Evolutionary conservation across 2,329 filamentous ascomycete species (phyloP).

Genomic region (Taxawa tesnikishii): DNA sequence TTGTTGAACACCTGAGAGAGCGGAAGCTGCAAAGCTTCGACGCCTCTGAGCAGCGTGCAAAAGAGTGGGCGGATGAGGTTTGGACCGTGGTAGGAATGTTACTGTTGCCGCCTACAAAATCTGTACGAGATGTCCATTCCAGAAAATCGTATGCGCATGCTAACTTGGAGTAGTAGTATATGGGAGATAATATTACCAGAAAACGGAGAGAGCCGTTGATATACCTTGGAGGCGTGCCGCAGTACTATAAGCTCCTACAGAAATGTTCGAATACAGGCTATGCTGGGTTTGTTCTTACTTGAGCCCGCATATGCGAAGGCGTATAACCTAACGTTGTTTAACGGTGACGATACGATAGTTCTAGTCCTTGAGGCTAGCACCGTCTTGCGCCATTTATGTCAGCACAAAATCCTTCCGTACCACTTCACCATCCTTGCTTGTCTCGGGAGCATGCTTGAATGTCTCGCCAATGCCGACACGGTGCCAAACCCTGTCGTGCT

Average conservation of each 20-base stretch:
- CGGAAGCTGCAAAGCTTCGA: constrained; percentile 26
- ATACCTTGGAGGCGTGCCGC: not conserved
- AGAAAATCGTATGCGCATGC: not conserved
- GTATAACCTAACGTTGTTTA: no score
- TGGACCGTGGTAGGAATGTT: not conserved
- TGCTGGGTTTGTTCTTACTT: not conserved
- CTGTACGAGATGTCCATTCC: not conserved
- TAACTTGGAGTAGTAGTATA: not conserved
- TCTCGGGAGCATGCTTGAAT: no score
- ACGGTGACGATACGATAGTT: no score
- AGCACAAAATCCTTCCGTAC: no score
- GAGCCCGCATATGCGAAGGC: no score
- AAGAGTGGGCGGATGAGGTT: constrained; percentile 21
- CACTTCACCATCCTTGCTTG: no score
- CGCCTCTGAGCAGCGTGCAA: constrained; percentile 26
- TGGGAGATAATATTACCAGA: constrained; percentile 1
- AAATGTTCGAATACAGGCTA: not conserved
- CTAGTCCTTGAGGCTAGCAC: no score
- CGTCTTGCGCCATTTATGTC: no score
- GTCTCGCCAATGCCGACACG: no score
- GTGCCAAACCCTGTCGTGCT: no score
- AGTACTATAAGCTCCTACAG: not conserved
- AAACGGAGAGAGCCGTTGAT: constrained; percentile 1
- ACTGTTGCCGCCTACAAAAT: not conserved
- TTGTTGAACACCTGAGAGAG: constrained; percentile 23